Conservation (phyloP, 1,284 basidiomycete genomes). For the Trichosporon sp. region DNA sequence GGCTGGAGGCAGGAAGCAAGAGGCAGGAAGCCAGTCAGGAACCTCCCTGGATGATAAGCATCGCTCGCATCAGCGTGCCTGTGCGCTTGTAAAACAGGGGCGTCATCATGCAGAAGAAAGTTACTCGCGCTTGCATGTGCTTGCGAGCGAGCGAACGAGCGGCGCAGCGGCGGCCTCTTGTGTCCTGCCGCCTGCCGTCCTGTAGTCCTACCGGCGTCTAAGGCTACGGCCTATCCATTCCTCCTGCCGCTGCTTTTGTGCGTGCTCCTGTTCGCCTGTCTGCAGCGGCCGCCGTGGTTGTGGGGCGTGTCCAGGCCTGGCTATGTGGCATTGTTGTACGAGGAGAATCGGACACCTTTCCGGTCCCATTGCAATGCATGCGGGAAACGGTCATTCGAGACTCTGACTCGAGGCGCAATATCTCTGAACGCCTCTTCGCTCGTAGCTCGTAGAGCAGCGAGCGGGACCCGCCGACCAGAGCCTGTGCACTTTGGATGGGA, state of each 20-base stretch:
- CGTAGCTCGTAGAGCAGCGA: too few relatives aligned
- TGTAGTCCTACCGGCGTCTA: neutral
- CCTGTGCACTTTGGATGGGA: neutral
- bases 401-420: too few relatives aligned
- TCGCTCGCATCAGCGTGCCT: neutral
- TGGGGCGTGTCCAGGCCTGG: too few relatives aligned
- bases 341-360: too few relatives aligned
- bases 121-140: neutral
- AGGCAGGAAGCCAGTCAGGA: too few relatives aligned
- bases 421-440: too few relatives aligned
- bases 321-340: too few relatives aligned
- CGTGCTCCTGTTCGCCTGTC: neutral
- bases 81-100: neutral
- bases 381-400: too few relatives aligned
- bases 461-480: too few relatives aligned
- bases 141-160: neutral
- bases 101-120: neutral
- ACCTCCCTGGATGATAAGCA: neutral
- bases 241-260: neutral
- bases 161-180: neutral
- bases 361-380: too few relatives aligned
- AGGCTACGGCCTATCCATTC: neutral
- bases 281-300: too few relatives aligned
- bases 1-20: too few relatives aligned
- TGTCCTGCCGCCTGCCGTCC: neutral